phyloP scores from a whole-genome alignment of 2,329 filamentous ascomycete species.

The Neobulgaria alba region DNA sequence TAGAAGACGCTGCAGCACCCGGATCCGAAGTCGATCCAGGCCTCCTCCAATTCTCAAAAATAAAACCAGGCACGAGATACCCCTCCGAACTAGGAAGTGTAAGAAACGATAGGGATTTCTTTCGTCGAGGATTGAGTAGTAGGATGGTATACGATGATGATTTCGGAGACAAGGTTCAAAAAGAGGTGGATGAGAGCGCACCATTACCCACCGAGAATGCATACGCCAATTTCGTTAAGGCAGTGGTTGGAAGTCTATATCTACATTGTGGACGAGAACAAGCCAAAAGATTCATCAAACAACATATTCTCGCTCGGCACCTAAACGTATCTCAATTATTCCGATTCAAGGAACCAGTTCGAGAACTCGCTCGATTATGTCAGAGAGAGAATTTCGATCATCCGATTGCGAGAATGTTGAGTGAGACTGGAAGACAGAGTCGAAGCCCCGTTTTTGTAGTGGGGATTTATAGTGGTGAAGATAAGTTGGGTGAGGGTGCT shows the following conservation, averaged over 20 bases:
- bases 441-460: constrained; percentile 87
- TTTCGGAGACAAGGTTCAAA: constrained; percentile 59
- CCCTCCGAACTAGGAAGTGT: constrained; percentile 43
- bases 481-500: constrained; percentile 87
- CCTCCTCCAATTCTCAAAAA: constrained; percentile 66
- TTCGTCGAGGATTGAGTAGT: constrained; percentile 64
- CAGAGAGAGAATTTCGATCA: constrained; percentile 80
- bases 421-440: constrained; percentile 80
- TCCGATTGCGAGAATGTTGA: constrained; percentile 78
- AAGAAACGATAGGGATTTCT: constrained; percentile 43
- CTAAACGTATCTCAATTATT: constrained; percentile 73
- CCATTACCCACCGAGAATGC: constrained; percentile 37
- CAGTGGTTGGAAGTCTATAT: constrained; percentile 77
- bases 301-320: constrained; percentile 74
- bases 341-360: constrained; percentile 72
- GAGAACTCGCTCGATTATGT: constrained; percentile 77
- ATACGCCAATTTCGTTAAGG: constrained; percentile 69
- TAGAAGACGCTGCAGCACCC: constrained; percentile 78
- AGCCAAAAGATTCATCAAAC: constrained; percentile 73
- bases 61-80: constrained; percentile 34
- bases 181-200: constrained; percentile 19
- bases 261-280: constrained; percentile 71
- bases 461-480: constrained; percentile 82
- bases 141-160: constrained; percentile 75
- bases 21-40: constrained; percentile 89